A percentile compares a stretch with the other conserved stretches of the same genome.
These are phyloP conservation scores for Tylopilus rubrobrunneus DNA, from an alignment of 768 basidiomycete genomes.

Conservation along the genomic window DNA sequence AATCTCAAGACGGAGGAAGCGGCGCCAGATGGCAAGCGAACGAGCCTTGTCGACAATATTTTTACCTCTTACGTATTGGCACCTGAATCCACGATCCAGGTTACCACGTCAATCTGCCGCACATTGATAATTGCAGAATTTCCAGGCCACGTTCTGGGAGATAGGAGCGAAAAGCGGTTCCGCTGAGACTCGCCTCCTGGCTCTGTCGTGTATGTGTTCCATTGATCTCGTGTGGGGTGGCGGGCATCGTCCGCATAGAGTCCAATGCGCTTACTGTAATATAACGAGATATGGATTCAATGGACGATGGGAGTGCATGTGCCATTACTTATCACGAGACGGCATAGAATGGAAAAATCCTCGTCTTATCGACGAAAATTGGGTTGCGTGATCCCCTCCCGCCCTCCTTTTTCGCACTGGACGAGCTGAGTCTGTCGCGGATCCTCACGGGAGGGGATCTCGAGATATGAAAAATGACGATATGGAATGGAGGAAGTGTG, in stretches of 20 bases:
- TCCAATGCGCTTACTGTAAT: constrained; percentile 18
- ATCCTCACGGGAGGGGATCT: constrained; percentile 17
- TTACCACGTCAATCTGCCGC: neutral
- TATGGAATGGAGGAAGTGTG: constrained; percentile 22
- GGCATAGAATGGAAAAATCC: constrained; percentile 6
- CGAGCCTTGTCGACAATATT: neutral
- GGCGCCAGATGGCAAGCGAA: neutral
- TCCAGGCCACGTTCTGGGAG: neutral
- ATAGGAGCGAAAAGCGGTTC: neutral
- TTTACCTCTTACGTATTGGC: too few species aligned
- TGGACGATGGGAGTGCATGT: neutral
- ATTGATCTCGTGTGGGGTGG: neutral
- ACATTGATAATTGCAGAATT: neutral
- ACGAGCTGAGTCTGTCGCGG: neutral
- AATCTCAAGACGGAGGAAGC: neutral
- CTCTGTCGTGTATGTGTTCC: neutral
- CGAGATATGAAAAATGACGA: constrained; percentile 6
- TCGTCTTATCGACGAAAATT: constrained; percentile 14
- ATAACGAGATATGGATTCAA: constrained; percentile 13
- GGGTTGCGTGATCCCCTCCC: constrained; percentile 7
- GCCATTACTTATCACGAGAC: neutral
- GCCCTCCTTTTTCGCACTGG: neutral
- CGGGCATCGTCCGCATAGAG: constrained; percentile 21
- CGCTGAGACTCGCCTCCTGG: neutral
- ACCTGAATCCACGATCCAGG: neutral